Evolutionary conservation across 106 monocot species (phyloP).

Genomic region (Phalaenopsis aphrodite): DNA sequence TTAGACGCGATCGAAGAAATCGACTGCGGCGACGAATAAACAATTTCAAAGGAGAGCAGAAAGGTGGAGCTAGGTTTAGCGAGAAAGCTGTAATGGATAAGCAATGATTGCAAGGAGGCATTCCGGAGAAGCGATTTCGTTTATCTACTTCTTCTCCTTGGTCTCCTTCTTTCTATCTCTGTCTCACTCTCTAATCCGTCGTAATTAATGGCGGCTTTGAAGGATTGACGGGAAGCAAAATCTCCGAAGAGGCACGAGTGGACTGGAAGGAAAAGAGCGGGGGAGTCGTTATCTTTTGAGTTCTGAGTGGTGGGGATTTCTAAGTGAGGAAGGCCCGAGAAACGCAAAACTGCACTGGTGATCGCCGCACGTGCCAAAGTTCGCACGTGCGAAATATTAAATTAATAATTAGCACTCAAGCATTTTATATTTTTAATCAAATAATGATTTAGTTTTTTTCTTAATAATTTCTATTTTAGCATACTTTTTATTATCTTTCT

Average conservation of each 20-base stretch:
- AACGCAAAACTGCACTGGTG: too few species aligned
- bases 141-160: neutral
- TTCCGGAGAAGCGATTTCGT: conserved; percentile 3
- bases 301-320: neutral
- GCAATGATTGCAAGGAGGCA: conserved; percentile 9
- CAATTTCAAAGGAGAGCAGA: neutral
- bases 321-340: too few species aligned
- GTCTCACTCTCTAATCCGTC: neutral
- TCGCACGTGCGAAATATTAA: too few species aligned
- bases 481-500: too few species aligned
- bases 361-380: too few species aligned
- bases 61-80: conserved; percentile 14
- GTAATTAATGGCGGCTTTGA: neutral
- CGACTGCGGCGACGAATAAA: neutral
- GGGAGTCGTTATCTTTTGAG: neutral
- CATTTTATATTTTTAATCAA: too few species aligned
- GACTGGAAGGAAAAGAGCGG: conserved; percentile 4
- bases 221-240: neutral
- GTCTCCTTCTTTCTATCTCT: neutral
- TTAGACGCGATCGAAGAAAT: neutral
- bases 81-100: conserved; percentile 7
- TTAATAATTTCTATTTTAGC: too few species aligned
- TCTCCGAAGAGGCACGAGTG: neutral
- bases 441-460: too few species aligned
- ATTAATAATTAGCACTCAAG: too few species aligned